Evolutionary conservation across 1,284 basidiomycete genomes (phyloP), one percentile per base, ranked within the genome.

Genomic region (Puccinia triticina): DNA sequence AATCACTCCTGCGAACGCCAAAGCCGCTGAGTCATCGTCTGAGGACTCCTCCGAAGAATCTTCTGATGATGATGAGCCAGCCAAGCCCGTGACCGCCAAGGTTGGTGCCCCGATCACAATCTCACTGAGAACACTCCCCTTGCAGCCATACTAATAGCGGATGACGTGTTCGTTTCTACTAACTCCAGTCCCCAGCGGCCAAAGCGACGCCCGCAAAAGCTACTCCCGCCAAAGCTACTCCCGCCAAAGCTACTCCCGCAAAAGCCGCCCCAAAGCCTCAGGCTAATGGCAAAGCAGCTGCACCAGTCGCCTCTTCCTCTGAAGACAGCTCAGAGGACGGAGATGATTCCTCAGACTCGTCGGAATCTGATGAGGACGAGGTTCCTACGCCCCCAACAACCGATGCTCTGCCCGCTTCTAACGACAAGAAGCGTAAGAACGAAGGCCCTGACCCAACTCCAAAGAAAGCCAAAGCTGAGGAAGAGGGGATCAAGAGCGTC

Each of bases 401-500:
- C 18, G 59, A 43, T 26, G 37, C 43, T 23, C 40, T 59, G 29
- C 57, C 69, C 21, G 46, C 72, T 37, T 29, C 53, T 16, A 75
- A 75, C 61, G 59, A 59, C 40, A 75, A 82, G 43, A 82, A 82
- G 61, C 80, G 80, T 43, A 82, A 82, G 64, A 72, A 40, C 23
- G 73, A 82, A 16, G 72, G 40, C n/a, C 57, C 57, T 0, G 48
- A 40, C 59, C 46, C 71, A 11, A 55, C 80, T 23, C 40, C 59
- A 8, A 82, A 82, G 29, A 82, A 82, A 64, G 18, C 59, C 2
- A 82, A 82, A 55, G 12, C 80, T 1, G 64, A 32, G 1, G 71
- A 18, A 34, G 69, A 71, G 14, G 69, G 90, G 84, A 90, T 90
- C 71, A 92, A 90, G 87, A 92, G 92, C 77, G 91, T 98, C 86